Conservation (phyloP, 169 alveolate species). For the Plasmodium fragile region DNA sequence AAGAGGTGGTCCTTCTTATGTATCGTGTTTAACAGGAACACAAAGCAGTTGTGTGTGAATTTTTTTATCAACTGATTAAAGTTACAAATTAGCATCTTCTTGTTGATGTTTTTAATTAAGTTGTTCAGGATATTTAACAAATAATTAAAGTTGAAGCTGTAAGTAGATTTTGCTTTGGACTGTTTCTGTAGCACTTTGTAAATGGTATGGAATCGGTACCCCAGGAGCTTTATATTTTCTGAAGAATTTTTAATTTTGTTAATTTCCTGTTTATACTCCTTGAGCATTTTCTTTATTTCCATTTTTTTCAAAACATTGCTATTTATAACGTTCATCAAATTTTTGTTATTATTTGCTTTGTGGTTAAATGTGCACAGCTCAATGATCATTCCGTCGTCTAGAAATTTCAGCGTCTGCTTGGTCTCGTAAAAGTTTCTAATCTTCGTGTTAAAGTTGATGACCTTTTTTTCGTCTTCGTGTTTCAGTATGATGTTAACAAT, state of each 20-base stretch:
- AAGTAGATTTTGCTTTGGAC: slow-evolving; percentile 10
- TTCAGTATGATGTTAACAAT: slow-evolving; percentile 39
- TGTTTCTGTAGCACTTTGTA: slow-evolving; percentile 49
- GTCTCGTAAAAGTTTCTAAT: slow-evolving; percentile 68
- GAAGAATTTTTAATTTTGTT: slow-evolving; percentile 56
- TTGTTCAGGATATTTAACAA: slow-evolving; percentile 49
- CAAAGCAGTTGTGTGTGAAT: slow-evolving; percentile 65
- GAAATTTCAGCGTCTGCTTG: slow-evolving; percentile 68
- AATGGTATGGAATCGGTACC: slow-evolving; percentile 54
- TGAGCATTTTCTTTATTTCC: slow-evolving; percentile 67
- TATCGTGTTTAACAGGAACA: slow-evolving; percentile 50
- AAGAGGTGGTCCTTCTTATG: slow-evolving; percentile 41
- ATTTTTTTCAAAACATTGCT: slow-evolving; percentile 57
- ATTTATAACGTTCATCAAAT: slow-evolving; percentile 49
- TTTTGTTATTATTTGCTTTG: slow-evolving; percentile 23
- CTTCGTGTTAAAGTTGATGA: slow-evolving; percentile 66
- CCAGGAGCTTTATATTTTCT: slow-evolving; percentile 44
- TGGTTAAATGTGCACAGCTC: slow-evolving; percentile 57
- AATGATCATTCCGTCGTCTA: slow-evolving; percentile 67
- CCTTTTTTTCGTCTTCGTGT: slow-evolving; percentile 63
- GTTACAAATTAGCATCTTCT: slow-evolving; percentile 70
- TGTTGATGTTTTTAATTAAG: slow-evolving; percentile 62
- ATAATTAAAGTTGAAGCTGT: slow-evolving; percentile 66
- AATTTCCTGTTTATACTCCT: slow-evolving; percentile 67
- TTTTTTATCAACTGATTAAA: slow-evolving; percentile 70